Conservation (phyloP, 2,329 filamentous ascomycete genomes). For the Phoma sp. region DNA sequence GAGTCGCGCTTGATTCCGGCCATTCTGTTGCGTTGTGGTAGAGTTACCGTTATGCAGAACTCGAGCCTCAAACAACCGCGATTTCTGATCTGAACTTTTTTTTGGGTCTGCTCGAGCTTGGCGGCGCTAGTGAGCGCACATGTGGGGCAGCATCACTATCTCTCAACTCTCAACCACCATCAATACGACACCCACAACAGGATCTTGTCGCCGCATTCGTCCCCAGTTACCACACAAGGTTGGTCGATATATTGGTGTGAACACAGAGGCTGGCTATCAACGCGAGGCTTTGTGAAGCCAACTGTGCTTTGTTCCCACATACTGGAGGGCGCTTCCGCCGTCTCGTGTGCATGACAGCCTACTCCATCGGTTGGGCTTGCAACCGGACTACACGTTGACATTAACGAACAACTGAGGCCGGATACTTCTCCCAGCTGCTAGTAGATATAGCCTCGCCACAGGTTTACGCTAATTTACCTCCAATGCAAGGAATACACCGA, state of each 20-base stretch:
- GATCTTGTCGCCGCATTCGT: too few relatives aligned
- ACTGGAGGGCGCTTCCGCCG: too few relatives aligned
- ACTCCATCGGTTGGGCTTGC: background rate
- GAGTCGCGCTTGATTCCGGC: slow-evolving; percentile 49
- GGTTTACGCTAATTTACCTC: background rate
- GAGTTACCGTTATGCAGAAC: slow-evolving; percentile 9
- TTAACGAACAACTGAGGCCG: too few relatives aligned
- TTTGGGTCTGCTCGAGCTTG: background rate
- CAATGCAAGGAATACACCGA: background rate
- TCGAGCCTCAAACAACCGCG: slow-evolving; percentile 21
- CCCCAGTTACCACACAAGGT: background rate
- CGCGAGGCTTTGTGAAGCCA: too few relatives aligned
- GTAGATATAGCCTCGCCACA: background rate
- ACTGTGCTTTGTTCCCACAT: too few relatives aligned
- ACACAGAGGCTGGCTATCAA: too few relatives aligned
- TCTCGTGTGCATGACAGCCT: too few relatives aligned
- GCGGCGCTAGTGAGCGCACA: background rate
- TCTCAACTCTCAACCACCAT: background rate
- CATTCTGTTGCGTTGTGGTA: slow-evolving; percentile 30
- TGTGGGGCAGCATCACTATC: slow-evolving; percentile 1
- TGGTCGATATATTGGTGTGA: too few relatives aligned
- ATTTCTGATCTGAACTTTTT: slow-evolving; percentile 22
- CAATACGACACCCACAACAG: background rate
- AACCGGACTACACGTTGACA: background rate
- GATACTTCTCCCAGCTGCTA: background rate